Evolutionary conservation across 257 asterid genomes (phyloP).

Genomic region (Leptodermis oblonga): DNA sequence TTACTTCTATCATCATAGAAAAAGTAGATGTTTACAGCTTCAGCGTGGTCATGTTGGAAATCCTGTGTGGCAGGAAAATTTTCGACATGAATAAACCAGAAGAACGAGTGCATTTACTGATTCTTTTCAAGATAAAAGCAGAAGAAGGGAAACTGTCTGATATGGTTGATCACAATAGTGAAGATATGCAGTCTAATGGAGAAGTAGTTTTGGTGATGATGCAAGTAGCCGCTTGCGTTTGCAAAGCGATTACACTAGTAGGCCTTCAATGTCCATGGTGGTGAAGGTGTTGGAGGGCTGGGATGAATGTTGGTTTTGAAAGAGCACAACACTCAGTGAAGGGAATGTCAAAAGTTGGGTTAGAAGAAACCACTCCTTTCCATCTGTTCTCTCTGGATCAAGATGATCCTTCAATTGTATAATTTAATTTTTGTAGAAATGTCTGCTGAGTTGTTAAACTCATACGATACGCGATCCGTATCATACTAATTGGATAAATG

Average conservation of each 20-base stretch:
- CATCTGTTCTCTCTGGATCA: constrained; percentile 14
- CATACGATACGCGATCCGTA: no score
- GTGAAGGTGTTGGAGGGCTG: no score
- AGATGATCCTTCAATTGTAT: constrained; percentile 5
- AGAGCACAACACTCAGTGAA: not conserved
- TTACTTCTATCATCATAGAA: constrained; percentile 17
- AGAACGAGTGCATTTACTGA: constrained; percentile 17
- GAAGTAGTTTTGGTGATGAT: no score
- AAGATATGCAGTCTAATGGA: no score
- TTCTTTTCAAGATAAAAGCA: constrained; percentile 15
- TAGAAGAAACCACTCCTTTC: constrained; percentile 5
- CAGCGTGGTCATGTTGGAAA: constrained; percentile 23
- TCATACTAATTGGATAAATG: no score
- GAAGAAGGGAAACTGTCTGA: constrained; percentile 5
- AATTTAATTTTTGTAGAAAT: not conserved
- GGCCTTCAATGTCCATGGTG: no score
- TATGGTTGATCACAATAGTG: no score
- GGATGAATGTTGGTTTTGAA: constrained; percentile 7
- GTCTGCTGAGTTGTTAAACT: no score
- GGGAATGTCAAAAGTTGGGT: not conserved
- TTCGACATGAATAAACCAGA: constrained; percentile 14
- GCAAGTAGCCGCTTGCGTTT: no score
- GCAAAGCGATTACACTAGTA: no score
- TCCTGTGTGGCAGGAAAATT: constrained; percentile 24
- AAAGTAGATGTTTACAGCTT: constrained; percentile 30